A percentile compares a stretch with the other conserved stretches of the same genome.
Evolutionary conservation across 2,329 filamentous ascomycete species (phyloP).

Genomic region (Sporothrix humicola): DNA sequence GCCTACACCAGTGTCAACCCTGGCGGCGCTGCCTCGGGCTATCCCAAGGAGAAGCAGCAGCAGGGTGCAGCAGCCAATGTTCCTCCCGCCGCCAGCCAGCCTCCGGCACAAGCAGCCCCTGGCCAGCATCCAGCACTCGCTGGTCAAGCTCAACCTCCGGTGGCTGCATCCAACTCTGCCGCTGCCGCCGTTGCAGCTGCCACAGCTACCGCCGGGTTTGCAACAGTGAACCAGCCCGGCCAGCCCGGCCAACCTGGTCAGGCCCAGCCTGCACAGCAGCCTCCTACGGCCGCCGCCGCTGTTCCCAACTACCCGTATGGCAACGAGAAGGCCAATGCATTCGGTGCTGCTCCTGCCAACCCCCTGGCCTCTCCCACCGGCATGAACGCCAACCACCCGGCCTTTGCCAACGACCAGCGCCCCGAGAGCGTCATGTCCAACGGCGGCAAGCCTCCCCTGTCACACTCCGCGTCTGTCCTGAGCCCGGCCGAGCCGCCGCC

Average conservation of each 20-base stretch:
- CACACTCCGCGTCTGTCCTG: constrained; percentile 54
- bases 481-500: constrained; percentile 85
- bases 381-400: constrained; percentile 75
- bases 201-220: constrained; percentile 38
- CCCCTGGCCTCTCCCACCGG: constrained; percentile 54
- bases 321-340: constrained; percentile 37
- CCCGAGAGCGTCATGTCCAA: constrained; percentile 52
- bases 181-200: constrained; percentile 34
- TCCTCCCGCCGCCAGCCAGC: not conserved
- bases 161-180: constrained; percentile 33
- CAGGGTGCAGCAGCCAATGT: constrained; percentile 39
- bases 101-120: constrained; percentile 15
- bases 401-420: constrained; percentile 84
- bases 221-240: constrained; percentile 29
- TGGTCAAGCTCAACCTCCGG: constrained; percentile 22
- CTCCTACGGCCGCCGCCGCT: constrained; percentile 32
- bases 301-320: constrained; percentile 18
- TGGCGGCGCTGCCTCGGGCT: constrained; percentile 62
- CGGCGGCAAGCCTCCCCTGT: constrained; percentile 53
- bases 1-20: constrained; percentile 83
- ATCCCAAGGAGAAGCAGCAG: constrained; percentile 79
- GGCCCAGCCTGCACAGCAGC: constrained; percentile 34
- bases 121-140: constrained; percentile 39
- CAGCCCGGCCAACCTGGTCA: not conserved
- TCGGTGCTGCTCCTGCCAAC: constrained; percentile 41